Percentiles rank a stretch among this genome's conserved stretches.
Conservation (phyloP, 169 alveolate genomes). For the Babesia ovata region DNA sequence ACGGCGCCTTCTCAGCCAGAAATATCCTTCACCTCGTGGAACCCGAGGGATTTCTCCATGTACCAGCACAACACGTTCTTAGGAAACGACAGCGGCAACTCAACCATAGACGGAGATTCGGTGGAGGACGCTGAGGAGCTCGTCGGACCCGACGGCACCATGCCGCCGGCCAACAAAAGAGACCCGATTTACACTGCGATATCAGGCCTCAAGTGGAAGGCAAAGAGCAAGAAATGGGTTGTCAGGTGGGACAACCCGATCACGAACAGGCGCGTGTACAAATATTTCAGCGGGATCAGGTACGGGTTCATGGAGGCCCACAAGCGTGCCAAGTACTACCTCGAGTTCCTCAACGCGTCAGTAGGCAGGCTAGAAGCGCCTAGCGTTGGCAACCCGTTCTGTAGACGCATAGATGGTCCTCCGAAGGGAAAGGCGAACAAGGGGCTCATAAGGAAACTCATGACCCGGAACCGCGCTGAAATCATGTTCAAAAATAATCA, state of each 20-base stretch:
- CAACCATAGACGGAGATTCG: conserved; percentile 52
- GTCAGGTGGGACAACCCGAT: conserved; percentile 73
- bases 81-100: conserved; percentile 36
- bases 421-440: conserved; percentile 70
- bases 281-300: conserved; percentile 65
- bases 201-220: conserved; percentile 69
- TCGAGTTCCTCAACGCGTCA: conserved; percentile 68
- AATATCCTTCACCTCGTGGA: conserved; percentile 7
- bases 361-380: conserved; percentile 61
- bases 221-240: conserved; percentile 72
- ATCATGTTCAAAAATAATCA: neutral
- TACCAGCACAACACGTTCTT: conserved; percentile 2
- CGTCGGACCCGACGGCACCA: conserved; percentile 61
- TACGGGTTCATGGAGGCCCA: conserved; percentile 72
- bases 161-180: conserved; percentile 66
- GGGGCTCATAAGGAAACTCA: conserved; percentile 49
- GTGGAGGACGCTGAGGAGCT: conserved; percentile 38
- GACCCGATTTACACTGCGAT: conserved; percentile 71
- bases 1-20: conserved; percentile 12
- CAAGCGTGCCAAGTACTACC: conserved; percentile 65
- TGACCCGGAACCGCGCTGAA: conserved; percentile 7
- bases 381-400: conserved; percentile 67
- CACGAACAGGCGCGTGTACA: conserved; percentile 69
- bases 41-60: conserved; percentile 12
- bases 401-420: conserved; percentile 70